phyloP scores from a whole-genome alignment of 257 asterid species.

The Fraxinus americana region DNA sequence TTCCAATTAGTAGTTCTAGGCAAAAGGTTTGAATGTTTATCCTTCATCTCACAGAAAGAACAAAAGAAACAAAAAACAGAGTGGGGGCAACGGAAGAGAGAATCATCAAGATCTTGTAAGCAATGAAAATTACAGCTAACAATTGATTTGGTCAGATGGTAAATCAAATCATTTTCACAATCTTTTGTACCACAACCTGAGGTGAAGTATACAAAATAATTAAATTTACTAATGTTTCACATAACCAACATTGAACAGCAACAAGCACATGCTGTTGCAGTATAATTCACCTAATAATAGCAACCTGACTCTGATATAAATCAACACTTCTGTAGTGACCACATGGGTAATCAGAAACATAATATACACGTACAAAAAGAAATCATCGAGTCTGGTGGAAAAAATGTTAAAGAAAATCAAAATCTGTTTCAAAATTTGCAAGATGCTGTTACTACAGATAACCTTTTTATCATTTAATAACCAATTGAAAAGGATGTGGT shows the following conservation, averaged over 20 bases:
- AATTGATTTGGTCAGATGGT: neutral
- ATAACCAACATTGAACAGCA: constrained; percentile 1
- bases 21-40: neutral
- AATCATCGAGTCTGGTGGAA: neutral
- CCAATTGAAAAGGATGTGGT: neutral
- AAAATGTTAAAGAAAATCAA: neutral
- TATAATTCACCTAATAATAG: neutral
- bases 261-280: neutral
- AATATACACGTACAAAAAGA: neutral
- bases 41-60: neutral
- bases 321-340: neutral
- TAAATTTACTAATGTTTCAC: neutral
- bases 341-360: neutral
- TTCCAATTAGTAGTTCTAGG: neutral
- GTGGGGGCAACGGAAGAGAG: neutral
- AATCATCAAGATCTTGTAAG: constrained; percentile 10
- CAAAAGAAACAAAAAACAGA: neutral
- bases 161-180: neutral
- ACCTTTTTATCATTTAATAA: neutral
- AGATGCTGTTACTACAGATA: neutral
- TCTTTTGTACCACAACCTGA: neutral
- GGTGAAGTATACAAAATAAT: neutral
- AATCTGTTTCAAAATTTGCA: neutral
- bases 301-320: neutral
- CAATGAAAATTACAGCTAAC: neutral